Evolutionary conservation across 768 basidiomycete species (phyloP).

Genomic region (Holtermannia corniformis): DNA sequence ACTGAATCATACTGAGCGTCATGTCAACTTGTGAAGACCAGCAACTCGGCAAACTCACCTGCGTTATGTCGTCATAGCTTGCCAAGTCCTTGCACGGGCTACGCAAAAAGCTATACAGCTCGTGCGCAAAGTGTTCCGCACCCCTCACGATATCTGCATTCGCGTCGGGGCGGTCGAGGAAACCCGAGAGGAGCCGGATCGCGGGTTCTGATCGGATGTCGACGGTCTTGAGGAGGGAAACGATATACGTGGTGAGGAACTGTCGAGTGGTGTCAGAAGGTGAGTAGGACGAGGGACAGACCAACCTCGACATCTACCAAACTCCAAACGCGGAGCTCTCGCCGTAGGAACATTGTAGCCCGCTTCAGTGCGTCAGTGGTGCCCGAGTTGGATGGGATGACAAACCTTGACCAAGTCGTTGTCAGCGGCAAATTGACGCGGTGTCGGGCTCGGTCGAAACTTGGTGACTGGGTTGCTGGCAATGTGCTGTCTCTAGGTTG

Average conservation of each 20-base stretch:
- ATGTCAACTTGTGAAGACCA: not conserved
- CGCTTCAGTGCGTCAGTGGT: slow-evolving; percentile 40
- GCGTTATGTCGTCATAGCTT: slow-evolving; percentile 68
- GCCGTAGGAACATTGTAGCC: slow-evolving; percentile 67
- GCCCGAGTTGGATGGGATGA: not conserved
- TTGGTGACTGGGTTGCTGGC: slow-evolving; percentile 78
- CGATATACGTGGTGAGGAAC: slow-evolving; percentile 81
- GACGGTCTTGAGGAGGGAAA: slow-evolving; percentile 83
- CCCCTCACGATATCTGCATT: slow-evolving; percentile 55
- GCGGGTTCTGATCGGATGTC: slow-evolving; percentile 79
- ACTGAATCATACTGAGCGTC: slow-evolving; percentile 29
- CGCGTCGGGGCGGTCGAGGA: slow-evolving; percentile 60
- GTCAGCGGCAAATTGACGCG: slow-evolving; percentile 69
- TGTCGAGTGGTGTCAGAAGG: slow-evolving; percentile 32
- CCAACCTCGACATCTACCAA: slow-evolving; percentile 77
- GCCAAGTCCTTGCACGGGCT: slow-evolving; percentile 79
- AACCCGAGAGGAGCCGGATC: slow-evolving; percentile 66
- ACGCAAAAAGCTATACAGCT: slow-evolving; percentile 78
- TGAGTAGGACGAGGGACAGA: not conserved
- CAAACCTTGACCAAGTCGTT: slow-evolving; percentile 54
- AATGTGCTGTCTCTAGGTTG: slow-evolving; percentile 56
- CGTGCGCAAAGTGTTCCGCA: slow-evolving; percentile 91
- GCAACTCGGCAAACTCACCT: slow-evolving; percentile 49
- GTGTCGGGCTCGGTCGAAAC: slow-evolving; percentile 82
- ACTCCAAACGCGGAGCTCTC: slow-evolving; percentile 80